Evolutionary conservation across 106 monocot genomes (phyloP), one percentile per base, ranked within the genome.

Genomic region (Acorus gramineus): DNA sequence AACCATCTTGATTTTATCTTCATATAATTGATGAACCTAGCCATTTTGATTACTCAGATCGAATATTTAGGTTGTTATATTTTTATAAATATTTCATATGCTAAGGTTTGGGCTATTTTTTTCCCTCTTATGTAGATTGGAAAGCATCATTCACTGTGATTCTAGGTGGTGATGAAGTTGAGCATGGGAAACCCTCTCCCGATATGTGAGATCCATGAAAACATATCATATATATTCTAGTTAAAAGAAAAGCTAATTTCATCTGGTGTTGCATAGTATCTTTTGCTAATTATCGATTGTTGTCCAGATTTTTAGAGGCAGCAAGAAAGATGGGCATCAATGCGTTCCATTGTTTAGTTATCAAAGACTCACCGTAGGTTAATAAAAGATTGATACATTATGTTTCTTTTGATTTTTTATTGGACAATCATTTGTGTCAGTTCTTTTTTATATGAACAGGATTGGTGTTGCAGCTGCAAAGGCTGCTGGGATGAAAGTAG

Each of bases 361-460:
- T 91, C 61, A 86, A 91, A 59, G 86, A 91, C 75, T 91, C 86
- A 46, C 63, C 65, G 84, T 91, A 67, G 69, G 91, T 77, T 59
- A 70, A 60, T 11, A 6, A 11, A 59, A 4, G 44, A 11, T 50
- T 11, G 6, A 12, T 14, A 28, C 28, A 28, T 28, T 28, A 28
- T 28, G 28, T 28, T 28, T 28, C 28, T 28, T 28, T 28, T 1
- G 28, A 28, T 28, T 28, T 1, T 28, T 28, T 28, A 28, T 28
- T 28, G 28, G 28, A 28, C 0, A 28, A 28, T 28, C 28, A 28
- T 28, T 28, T 28, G 28, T 28, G 28, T 28, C 28, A 28, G 28
- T 28, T 28, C 28, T 28, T 28, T 28, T 28, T 28, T 28, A 28
- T 28, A 28, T 28, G 28, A 28, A 28, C 43, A 89, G 89, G 43